Evolutionary conservation across 257 asterid species (phyloP), one percentile per base, ranked within the genome.

Genomic region (Oldenlandia corymbosa): DNA sequence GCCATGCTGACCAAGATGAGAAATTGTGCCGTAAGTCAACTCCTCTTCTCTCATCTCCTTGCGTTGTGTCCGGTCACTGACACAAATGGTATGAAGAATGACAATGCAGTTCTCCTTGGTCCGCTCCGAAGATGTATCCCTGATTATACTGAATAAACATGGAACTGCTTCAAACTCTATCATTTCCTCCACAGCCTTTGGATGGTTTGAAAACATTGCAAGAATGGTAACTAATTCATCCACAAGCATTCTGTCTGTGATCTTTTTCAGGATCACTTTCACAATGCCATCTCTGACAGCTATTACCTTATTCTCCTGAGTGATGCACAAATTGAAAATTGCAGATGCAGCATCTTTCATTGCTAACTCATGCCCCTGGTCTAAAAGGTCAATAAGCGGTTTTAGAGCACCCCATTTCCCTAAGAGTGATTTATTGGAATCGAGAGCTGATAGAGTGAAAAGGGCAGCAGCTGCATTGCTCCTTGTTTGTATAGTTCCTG

Each of bases 401-500:
- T 75, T 82, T 51, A 91, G 31, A 7, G 92, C 95, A 49, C 88
- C 92, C 0, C 80, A 73, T 73, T 83, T 86, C 14, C 98, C 98
- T 0, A 91, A 84, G 6, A 88, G 79, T 6, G 60, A 84, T 70
- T 88, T 91, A 61, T 91, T 91, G 4, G 96, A 80, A 59, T 88
- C 90, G 23, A 86, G 84, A n/a, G 96, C 94, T 0, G 92, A 80
- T 45, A 91, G 63, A 5, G 96, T 84, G 78, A 91, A 91, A 51
- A 91, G 83, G 34, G 98, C 83, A 9, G 98, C 98, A 3, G 98
- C 95, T 17, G 98, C 95, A 72, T 93, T 93, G 75, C 88, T 84
- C 77, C 88, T 81, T 1, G 90, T 90, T 36, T 81, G 85, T 4
- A 84, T 71, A 1, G 95, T 87, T 56, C 96, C 99, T 0, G 76